Conservation (phyloP, 441 rosid genomes). For the Cnidoscolus chayamansa region DNA sequence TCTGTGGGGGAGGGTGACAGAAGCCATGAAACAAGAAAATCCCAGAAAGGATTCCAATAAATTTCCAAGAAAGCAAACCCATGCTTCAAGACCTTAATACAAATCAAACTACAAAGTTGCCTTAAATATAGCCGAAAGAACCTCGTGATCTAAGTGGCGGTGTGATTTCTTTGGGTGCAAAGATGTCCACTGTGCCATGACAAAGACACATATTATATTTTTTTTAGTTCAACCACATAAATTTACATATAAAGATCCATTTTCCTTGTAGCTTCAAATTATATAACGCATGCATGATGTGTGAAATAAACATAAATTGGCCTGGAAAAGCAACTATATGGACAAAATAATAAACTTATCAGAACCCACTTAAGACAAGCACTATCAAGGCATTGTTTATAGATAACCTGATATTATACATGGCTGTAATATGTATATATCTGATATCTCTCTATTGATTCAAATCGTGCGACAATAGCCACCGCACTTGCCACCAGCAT, state of each 20-base stretch:
- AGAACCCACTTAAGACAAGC: neutral
- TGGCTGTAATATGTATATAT: no score
- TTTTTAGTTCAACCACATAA: constrained; percentile 15
- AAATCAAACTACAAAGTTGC: neutral
- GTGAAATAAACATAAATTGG: constrained; percentile 9
- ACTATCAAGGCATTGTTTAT: no score
- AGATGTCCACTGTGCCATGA: constrained; percentile 21
- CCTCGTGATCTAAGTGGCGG: neutral
- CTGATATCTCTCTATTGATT: no score
- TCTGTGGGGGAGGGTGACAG: constrained; percentile 29
- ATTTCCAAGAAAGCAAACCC: constrained; percentile 6
- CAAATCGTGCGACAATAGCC: no score
- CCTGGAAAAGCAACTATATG: neutral
- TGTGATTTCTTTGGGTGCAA: constrained; percentile 28
- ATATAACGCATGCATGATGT: constrained; percentile 1
- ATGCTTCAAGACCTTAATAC: neutral
- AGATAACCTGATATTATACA: no score
- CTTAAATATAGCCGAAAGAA: constrained; percentile 16
- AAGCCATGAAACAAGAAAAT: constrained; percentile 33
- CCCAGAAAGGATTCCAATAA: constrained; percentile 13
- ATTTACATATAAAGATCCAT: constrained; percentile 9
- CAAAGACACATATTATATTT: neutral
- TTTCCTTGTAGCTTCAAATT: neutral
- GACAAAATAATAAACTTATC: neutral
- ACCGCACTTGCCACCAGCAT: no score